These are phyloP conservation scores for Arabidopsis arenosa DNA, from an alignment of 345 rosid genomes.

Conservation along the genomic window DNA sequence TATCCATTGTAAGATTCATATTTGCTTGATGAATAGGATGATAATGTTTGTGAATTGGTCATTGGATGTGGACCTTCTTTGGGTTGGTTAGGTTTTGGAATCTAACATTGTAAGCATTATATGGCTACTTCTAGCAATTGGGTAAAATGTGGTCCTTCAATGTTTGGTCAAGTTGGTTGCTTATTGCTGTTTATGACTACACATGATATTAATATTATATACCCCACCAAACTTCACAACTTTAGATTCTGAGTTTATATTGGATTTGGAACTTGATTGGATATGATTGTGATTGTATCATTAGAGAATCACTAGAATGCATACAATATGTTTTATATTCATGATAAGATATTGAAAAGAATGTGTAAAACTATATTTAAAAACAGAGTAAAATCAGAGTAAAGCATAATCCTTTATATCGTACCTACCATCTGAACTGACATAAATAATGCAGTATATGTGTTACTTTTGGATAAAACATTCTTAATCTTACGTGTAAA, in stretches of 20 bases:
- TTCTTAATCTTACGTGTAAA: slow-evolving; percentile 26
- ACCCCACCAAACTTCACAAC: slow-evolving; percentile 23
- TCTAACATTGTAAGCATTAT: slow-evolving; percentile 33
- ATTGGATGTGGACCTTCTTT: slow-evolving; percentile 27
- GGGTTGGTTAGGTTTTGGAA: slow-evolving; percentile 34
- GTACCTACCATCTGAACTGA: slow-evolving; percentile 36
- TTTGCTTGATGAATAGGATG: slow-evolving; percentile 15
- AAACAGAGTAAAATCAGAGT: slow-evolving; percentile 26
- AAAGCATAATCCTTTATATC: slow-evolving; percentile 30
- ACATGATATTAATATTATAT: slow-evolving; percentile 22
- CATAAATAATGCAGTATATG: background rate
- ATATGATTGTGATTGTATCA: slow-evolving; percentile 9
- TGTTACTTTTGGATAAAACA: background rate
- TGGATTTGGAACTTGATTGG: slow-evolving; percentile 4
- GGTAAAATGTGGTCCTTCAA: slow-evolving; percentile 38
- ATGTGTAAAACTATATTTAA: background rate
- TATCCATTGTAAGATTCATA: slow-evolving; percentile 18
- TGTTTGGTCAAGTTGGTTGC: slow-evolving; percentile 34
- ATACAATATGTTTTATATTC: background rate
- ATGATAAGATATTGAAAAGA: background rate
- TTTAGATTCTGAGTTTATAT: slow-evolving; percentile 17
- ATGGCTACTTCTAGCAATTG: slow-evolving; percentile 31
- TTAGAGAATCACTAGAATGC: slow-evolving; percentile 7
- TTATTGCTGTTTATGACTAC: slow-evolving; percentile 23
- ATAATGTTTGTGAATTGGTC: slow-evolving; percentile 18